Evolutionary conservation across 1,139 yeast genomes (phyloP), one percentile per base, ranked within the genome.

Genomic region (Entelexis sorbosivorans): DNA sequence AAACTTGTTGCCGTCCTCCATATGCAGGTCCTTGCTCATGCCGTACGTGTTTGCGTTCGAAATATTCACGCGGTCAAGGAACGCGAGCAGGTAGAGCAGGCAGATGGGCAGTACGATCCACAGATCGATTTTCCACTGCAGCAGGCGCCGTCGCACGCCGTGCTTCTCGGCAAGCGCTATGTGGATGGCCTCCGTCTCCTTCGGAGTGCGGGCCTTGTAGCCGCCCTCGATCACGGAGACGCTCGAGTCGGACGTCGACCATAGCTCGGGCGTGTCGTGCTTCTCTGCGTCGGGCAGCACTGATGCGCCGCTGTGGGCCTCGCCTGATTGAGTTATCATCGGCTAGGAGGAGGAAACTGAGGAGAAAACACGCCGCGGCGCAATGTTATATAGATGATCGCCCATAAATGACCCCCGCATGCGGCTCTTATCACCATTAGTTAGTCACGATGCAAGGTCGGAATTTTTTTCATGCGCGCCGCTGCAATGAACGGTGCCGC

Each of bases 31-130:
- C 7, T 62, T 64, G 28, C 73, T 68, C 66, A 82, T 68, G 13
- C 87, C 88, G 58, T 81, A 81, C 53, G 80, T 73, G 56, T 77
- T 77, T 17, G 91, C 89, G 62, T 82, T 82, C 35, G 87, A 79
- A 52, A 82, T 81, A 63, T 82, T 82, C 48, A 81, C 86, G 63
- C 88, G 71, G 63, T 82, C 89, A 62, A 82, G 69, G 59, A 82
- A 82, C 1, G 86, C 78, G 58, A 82, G 71, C 60, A 82, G 76
- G 60, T 82, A 82, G 42, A 82, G 71, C 44, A 81, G 65, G 64
- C 85, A 78, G 60, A 82, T 79, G 32, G 86, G 81, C 5, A 86
- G 86, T 31, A 82, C 78, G 43, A 82, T 80, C 54, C 81, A 75
- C 7, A 78, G 50, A 60, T 82, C 89, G 38, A 80, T 70, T 60